Conservation (phyloP, 2,329 filamentous ascomycete genomes). For the Plenodomus tracheiphilus region DNA sequence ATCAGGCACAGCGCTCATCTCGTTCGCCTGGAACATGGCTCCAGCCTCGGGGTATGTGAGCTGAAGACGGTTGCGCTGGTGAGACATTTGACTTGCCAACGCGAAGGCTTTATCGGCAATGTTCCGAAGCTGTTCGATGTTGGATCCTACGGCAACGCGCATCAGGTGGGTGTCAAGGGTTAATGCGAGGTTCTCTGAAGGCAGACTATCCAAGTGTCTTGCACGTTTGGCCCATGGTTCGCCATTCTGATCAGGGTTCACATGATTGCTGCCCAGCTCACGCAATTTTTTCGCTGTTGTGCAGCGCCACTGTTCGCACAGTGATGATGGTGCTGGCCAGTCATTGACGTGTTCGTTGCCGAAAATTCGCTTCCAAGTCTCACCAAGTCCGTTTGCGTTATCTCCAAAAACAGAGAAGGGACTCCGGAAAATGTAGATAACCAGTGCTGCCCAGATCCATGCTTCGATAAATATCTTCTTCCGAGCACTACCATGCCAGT, state of each 20-base stretch:
- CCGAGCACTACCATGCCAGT: constrained; percentile 7
- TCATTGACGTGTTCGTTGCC: not conserved
- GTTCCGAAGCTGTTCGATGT: not conserved
- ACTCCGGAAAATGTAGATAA: too few species aligned
- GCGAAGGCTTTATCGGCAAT: constrained; percentile 21
- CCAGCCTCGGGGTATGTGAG: constrained; percentile 19
- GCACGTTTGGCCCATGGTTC: not conserved
- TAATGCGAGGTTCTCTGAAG: too few species aligned
- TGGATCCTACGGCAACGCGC: too few species aligned
- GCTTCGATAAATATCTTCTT: constrained; percentile 20
- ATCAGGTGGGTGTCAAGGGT: too few species aligned
- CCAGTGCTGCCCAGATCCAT: constrained; percentile 13
- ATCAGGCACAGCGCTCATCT: constrained; percentile 7
- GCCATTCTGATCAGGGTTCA: not conserved
- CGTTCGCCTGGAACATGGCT: not conserved
- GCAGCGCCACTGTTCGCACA: constrained; percentile 16
- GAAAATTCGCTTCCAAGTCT: constrained; percentile 4
- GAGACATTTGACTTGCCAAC: constrained; percentile 17
- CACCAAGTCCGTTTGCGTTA: not conserved
- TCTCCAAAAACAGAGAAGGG: not conserved
- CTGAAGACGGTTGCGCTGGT: constrained; percentile 20
- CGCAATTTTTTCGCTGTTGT: constrained; percentile 7
- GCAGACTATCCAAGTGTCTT: too few species aligned
- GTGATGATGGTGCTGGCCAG: constrained; percentile 7
- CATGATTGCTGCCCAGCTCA: not conserved